These are phyloP conservation scores for Kwoniella dendrophila DNA, from an alignment of 768 basidiomycete species.

Conservation along the genomic window DNA sequence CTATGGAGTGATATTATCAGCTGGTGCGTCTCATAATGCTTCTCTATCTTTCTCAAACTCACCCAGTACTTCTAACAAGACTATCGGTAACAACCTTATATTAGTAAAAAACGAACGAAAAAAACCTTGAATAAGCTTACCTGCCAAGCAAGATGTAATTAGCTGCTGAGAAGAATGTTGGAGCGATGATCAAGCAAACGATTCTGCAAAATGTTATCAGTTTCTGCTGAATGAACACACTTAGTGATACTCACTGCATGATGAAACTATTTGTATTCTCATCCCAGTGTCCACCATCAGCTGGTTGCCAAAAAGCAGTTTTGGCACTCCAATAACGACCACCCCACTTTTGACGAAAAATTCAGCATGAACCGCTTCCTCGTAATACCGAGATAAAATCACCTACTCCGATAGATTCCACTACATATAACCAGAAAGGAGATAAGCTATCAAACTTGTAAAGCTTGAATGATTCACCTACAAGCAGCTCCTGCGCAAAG, in stretches of 20 bases:
- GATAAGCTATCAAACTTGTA: no score
- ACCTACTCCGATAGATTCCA: constrained; percentile 26
- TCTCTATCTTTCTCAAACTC: no score
- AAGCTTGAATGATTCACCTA: not conserved
- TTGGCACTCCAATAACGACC: constrained; percentile 21
- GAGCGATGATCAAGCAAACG: constrained; percentile 62
- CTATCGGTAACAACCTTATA: constrained; percentile 1
- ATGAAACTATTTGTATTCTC: constrained; percentile 54
- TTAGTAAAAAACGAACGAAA: not conserved
- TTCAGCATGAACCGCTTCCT: not conserved
- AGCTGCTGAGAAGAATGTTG: constrained; percentile 63
- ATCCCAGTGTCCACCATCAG: constrained; percentile 25
- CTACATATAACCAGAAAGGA: no score
- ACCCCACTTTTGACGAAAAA: constrained; percentile 20
- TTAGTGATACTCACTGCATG: constrained; percentile 60
- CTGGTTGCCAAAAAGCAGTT: constrained; percentile 12
- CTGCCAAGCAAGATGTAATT: constrained; percentile 65
- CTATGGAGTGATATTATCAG: no score
- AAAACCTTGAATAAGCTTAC: constrained; percentile 53
- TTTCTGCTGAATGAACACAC: no score
- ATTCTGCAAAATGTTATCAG: constrained; percentile 59
- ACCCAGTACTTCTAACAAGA: constrained; percentile 59
- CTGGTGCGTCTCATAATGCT: not conserved
- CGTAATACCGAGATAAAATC: not conserved
- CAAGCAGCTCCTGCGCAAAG: constrained; percentile 15